phyloP scores from a whole-genome alignment of 148 eudicot species.

The Cornus controversa region DNA sequence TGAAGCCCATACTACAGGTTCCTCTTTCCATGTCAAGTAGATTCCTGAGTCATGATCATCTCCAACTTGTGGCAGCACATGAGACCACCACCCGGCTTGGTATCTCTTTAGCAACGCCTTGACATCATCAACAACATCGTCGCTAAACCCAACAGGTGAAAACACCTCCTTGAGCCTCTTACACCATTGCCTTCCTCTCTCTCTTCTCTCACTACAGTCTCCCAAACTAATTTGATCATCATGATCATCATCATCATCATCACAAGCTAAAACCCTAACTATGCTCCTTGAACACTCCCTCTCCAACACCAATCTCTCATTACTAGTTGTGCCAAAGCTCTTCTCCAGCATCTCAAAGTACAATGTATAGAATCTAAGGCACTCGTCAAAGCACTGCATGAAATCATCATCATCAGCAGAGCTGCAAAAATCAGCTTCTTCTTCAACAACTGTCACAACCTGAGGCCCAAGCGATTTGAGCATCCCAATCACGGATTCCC shows the following conservation, averaged over 20 bases:
- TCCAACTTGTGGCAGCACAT: constrained; percentile 17
- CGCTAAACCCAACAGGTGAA: constrained; percentile 24
- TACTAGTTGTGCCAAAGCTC: constrained; percentile 44
- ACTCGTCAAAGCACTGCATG: constrained; percentile 49
- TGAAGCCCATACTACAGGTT: constrained; percentile 49
- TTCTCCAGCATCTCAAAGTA: constrained; percentile 56
- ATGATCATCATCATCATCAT: constrained; percentile 20
- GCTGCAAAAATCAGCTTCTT: constrained; percentile 47
- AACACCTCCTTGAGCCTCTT: constrained; percentile 33
- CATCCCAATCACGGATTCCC: constrained; percentile 28
- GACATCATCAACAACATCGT: constrained; percentile 48
- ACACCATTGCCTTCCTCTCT: constrained; percentile 42
- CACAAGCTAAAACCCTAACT: constrained; percentile 50
- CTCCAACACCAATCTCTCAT: constrained; percentile 51
- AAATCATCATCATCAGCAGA: constrained; percentile 25
- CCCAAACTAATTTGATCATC: background rate
- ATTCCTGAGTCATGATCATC: constrained; percentile 22
- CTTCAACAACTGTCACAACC: constrained; percentile 49
- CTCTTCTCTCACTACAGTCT: constrained; percentile 37
- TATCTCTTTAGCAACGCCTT: constrained; percentile 50
- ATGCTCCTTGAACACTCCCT: constrained; percentile 43
- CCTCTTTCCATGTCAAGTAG: constrained; percentile 53
- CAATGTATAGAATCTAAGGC: constrained; percentile 45
- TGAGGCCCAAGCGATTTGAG: constrained; percentile 31
- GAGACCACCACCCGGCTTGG: constrained; percentile 38